A percentile compares a stretch with the other conserved stretches of the same genome.
phyloP scores from a whole-genome alignment of 1,139 yeast species.

The Debaryomycetaceae sp. region DNA sequence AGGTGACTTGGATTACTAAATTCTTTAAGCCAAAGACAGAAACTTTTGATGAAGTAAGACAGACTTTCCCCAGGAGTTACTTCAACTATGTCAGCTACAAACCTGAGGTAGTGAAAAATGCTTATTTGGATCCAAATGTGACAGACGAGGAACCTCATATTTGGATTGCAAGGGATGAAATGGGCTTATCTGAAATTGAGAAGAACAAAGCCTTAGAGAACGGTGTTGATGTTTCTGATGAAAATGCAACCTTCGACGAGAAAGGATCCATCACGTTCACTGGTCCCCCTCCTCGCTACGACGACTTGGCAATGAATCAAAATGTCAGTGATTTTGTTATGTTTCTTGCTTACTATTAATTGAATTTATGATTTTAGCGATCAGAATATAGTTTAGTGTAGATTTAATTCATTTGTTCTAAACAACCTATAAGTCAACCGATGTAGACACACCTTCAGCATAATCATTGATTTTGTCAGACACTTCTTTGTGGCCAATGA shows the following conservation, averaged over 20 bases:
- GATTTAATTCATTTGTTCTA: background rate
- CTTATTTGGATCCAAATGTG: constrained; percentile 67
- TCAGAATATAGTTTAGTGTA: background rate
- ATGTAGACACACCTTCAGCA: constrained; percentile 49
- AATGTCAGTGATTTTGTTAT: constrained; percentile 10
- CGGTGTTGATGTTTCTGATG: constrained; percentile 57
- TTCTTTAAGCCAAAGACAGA: constrained; percentile 40
- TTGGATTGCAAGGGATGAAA: constrained; percentile 67
- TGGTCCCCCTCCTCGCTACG: constrained; percentile 64
- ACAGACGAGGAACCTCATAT: constrained; percentile 58
- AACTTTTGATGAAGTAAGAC: constrained; percentile 37
- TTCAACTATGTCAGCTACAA: constrained; percentile 44
- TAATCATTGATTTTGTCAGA: constrained; percentile 38
- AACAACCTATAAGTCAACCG: constrained; percentile 25
- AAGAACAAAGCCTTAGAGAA: constrained; percentile 54
- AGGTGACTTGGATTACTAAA: constrained; percentile 32
- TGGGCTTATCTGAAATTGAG: constrained; percentile 65
- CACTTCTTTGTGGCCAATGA: constrained; percentile 24
- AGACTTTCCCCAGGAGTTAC: constrained; percentile 36
- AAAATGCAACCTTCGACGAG: constrained; percentile 51
- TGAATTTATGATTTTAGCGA: background rate
- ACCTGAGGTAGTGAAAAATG: constrained; percentile 41
- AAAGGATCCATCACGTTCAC: constrained; percentile 51
- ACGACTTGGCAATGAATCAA: constrained; percentile 31
- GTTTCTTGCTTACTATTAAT: background rate